Evolutionary conservation across 2,329 filamentous ascomycete species (phyloP).

Genomic region (Emergomyces orientalis): DNA sequence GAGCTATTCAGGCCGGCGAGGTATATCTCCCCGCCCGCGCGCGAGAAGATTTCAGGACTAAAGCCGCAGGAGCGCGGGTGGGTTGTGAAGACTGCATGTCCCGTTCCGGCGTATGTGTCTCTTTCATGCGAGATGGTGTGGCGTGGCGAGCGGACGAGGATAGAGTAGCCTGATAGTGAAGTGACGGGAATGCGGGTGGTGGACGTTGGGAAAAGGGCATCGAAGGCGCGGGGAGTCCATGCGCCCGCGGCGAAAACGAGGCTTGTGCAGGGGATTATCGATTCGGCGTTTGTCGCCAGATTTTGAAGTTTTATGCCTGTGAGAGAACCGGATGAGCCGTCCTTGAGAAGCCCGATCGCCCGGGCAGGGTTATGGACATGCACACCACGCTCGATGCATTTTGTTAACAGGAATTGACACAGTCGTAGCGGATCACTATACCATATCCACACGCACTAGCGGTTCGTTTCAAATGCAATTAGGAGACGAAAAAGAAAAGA

Average conservation of each 20-base stretch:
- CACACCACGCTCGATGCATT: slow-evolving; percentile 53
- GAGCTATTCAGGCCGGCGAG: slow-evolving; percentile 62
- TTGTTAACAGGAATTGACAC: slow-evolving; percentile 54
- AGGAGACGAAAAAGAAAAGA: not conserved
- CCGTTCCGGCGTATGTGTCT: slow-evolving; percentile 37
- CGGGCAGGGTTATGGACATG: slow-evolving; percentile 56
- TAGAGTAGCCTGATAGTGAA: slow-evolving; percentile 60
- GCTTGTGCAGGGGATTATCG: slow-evolving; percentile 50
- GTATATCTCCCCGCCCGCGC: slow-evolving; percentile 60
- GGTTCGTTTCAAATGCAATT: too few species aligned
- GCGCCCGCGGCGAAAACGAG: slow-evolving; percentile 60
- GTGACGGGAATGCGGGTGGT: slow-evolving; percentile 47
- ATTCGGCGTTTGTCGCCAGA: slow-evolving; percentile 22
- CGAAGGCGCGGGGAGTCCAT: slow-evolving; percentile 61
- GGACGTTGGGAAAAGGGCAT: slow-evolving; percentile 52
- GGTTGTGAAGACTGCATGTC: slow-evolving; percentile 61
- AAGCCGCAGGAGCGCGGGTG: slow-evolving; percentile 45
- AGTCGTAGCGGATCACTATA: slow-evolving; percentile 56
- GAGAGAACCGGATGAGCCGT: slow-evolving; percentile 41
- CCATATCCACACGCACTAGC: not conserved
- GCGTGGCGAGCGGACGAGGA: slow-evolving; percentile 55
- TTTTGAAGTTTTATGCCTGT: slow-evolving; percentile 45
- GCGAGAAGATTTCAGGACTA: slow-evolving; percentile 62
- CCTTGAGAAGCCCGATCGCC: slow-evolving; percentile 45
- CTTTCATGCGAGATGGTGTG: slow-evolving; percentile 25